Conservation (phyloP, 352 stramenopile species). For the Plasmopara muralis region DNA sequence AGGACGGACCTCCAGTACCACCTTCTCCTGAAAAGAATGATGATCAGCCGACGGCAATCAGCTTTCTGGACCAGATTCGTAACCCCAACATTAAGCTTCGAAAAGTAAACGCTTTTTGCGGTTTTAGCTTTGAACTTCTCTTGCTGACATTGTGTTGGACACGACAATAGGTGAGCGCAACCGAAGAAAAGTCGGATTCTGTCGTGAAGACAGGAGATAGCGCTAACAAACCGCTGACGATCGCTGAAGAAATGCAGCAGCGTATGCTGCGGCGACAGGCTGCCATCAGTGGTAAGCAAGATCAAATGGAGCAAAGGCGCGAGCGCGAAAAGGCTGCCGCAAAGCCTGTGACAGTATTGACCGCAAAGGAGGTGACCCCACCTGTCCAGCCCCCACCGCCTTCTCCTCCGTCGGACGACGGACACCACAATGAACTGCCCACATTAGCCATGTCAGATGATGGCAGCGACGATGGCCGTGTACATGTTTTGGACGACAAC, state of each 20-base stretch:
- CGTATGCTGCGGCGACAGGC: slow-evolving; percentile 69
- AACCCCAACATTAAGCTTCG: slow-evolving; percentile 51
- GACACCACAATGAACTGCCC: slow-evolving; percentile 42
- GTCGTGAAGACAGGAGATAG: slow-evolving; percentile 28
- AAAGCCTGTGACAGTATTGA: slow-evolving; percentile 72
- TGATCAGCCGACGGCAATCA: slow-evolving; percentile 20
- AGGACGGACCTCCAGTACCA: slow-evolving; percentile 30
- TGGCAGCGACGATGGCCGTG: slow-evolving; percentile 45
- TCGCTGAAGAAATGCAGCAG: slow-evolving; percentile 79
- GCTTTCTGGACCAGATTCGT: slow-evolving; percentile 56
- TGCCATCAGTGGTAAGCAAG: slow-evolving; percentile 78
- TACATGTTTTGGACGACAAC: slow-evolving; percentile 36
- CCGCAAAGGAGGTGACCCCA: slow-evolving; percentile 64
- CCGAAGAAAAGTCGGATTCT: slow-evolving; percentile 25
- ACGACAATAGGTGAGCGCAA: slow-evolving; percentile 26
- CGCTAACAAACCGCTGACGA: slow-evolving; percentile 51
- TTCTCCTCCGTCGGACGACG: slow-evolving; percentile 42
- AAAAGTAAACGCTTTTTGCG: slow-evolving; percentile 22
- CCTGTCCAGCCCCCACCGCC: slow-evolving; percentile 35
- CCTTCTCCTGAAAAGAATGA: slow-evolving; percentile 27
- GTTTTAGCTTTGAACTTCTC: background rate
- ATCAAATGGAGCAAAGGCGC: slow-evolving; percentile 71
- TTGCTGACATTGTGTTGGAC: slow-evolving; percentile 1
- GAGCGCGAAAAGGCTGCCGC: slow-evolving; percentile 56
- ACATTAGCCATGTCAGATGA: slow-evolving; percentile 82